phyloP scores from a whole-genome alignment of 2,329 filamentous ascomycete species.

The Pseudogymnoascus sp. region DNA sequence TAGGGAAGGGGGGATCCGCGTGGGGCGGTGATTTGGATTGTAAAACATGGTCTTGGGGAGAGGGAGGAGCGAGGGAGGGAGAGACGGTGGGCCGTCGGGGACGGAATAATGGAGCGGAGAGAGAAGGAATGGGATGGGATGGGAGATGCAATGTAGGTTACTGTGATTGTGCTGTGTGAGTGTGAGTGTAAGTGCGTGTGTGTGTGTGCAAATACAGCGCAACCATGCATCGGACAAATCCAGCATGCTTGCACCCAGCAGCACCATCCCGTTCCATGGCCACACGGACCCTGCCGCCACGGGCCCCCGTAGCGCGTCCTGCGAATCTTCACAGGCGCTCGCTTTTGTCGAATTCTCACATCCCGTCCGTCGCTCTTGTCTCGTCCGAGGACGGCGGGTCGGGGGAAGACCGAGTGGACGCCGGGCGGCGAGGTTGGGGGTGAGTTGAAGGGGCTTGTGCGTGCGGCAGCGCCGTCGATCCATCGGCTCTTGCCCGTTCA shows the following conservation, averaged over 20 bases:
- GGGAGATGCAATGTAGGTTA: not conserved
- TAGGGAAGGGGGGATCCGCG: not conserved
- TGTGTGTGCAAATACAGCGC: not conserved
- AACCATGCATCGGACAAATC: slow-evolving; percentile 1
- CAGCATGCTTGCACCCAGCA: not conserved
- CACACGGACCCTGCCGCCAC: not conserved
- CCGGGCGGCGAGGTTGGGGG: not conserved
- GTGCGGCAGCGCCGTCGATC: slow-evolving; percentile 2
- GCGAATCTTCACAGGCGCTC: not conserved
- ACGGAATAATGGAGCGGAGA: not conserved
- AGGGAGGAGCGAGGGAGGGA: not conserved
- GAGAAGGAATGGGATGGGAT: not conserved
- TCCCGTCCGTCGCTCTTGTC: not conserved
- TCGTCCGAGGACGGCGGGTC: not conserved
- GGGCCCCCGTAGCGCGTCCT: not conserved
- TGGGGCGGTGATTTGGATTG: not conserved
- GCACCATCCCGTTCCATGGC: not conserved
- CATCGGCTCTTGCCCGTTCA: slow-evolving; percentile 9
- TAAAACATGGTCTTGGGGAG: not conserved
- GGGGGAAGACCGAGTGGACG: not conserved
- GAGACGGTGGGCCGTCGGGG: not conserved
- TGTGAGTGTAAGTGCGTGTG: not conserved
- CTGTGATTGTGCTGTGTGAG: not conserved
- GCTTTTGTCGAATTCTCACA: not conserved
- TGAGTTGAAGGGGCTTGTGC: not conserved